Base-by-base conservation (phyloP, 2,329 filamentous ascomycete species). In the Daldinia eschscholtzii region DNA sequence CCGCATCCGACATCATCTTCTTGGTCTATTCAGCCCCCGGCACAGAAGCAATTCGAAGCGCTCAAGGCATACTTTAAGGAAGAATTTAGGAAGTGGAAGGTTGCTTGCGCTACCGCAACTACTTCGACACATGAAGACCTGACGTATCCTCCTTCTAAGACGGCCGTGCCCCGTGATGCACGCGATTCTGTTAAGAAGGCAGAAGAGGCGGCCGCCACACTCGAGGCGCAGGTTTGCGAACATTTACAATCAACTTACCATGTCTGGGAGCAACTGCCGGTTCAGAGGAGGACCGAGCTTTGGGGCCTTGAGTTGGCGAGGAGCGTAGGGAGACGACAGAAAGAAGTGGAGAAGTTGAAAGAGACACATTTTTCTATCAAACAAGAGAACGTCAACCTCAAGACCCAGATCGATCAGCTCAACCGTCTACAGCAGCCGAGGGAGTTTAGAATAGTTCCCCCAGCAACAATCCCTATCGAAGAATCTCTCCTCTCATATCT, bases 1-100 rank as follows among this genome's bases (percentile, higher is more conserved):
- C 93, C 94, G 33, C 91, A 97, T 75, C 85, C 93, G 1, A 93
- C 91, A 0, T 85, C 88, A 20, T 88, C 90, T 2, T 96, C 93
- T 0, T 97, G 95, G 89, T 93, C 93, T 0, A 87, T 97, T 35
- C 84, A 88, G 23, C 90, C 92, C 1, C 94, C 94, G 0, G 90
- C 88, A 0, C 85, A 89, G 69, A 88, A 90, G 71, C 93, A 97
- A 78, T 89, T 89, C 57, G 89, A 92, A 15, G 91, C 93, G 0
- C 83, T 98, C 15, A 85, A 88, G 46, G 81, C 85, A 59, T 90
- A 88, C 63, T 91, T 96, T 62, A 83, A 85, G 13, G 87, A 91
- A 35, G 87, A 92, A 65, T 92, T 95, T 69, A 83, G 85, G 44
- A 84, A 85, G 68, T 93, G 90, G 88, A 90, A 87, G 70, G 79